Evolutionary conservation across 164 flowering plant genomes (phyloP).

Genomic region (Nelumbo lutea): DNA sequence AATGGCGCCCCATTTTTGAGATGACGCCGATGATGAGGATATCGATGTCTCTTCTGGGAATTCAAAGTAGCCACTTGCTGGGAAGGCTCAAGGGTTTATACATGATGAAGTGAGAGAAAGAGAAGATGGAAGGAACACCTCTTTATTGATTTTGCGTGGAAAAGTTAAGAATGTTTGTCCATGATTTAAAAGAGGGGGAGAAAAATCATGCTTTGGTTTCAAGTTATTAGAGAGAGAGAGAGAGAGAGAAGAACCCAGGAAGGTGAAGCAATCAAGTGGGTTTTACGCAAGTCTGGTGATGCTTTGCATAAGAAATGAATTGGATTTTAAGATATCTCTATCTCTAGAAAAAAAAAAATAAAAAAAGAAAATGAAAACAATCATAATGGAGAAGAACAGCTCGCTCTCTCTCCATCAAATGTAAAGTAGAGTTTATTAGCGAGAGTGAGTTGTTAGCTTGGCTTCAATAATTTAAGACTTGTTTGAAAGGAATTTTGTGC

Average conservation of each 20-base stretch:
- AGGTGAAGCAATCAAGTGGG: slow-evolving; percentile 72
- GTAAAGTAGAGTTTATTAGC: not conserved
- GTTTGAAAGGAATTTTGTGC: no score
- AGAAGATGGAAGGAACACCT: slow-evolving; percentile 5
- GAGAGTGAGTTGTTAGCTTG: not conserved
- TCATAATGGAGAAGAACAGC: slow-evolving; percentile 1
- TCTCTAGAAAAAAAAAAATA: slow-evolving; percentile 4
- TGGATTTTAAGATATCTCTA: slow-evolving; percentile 58
- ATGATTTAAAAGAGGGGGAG: slow-evolving; percentile 26
- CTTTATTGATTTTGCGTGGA: slow-evolving; percentile 3
- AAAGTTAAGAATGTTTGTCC: slow-evolving; percentile 8
- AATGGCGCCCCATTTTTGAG: slow-evolving; percentile 58
- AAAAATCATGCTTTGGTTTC: slow-evolving; percentile 56
- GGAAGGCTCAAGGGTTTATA: not conserved
- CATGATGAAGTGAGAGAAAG: not conserved
- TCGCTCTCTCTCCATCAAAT: slow-evolving; percentile 5
- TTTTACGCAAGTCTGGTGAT: slow-evolving; percentile 63
- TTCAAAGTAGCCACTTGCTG: not conserved
- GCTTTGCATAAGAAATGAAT: slow-evolving; percentile 46
- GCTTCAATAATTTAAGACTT: no score
- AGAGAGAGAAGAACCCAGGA: slow-evolving; percentile 20
- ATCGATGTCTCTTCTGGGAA: not conserved
- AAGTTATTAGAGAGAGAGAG: slow-evolving; percentile 37
- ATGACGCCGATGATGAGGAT: not conserved
- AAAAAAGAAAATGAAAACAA: slow-evolving; percentile 4